Evolutionary conservation across 225 moss, liverwort and hornwort species (phyloP), one percentile per base, ranked within the genome.

Genomic region (Climacium dendroides): DNA sequence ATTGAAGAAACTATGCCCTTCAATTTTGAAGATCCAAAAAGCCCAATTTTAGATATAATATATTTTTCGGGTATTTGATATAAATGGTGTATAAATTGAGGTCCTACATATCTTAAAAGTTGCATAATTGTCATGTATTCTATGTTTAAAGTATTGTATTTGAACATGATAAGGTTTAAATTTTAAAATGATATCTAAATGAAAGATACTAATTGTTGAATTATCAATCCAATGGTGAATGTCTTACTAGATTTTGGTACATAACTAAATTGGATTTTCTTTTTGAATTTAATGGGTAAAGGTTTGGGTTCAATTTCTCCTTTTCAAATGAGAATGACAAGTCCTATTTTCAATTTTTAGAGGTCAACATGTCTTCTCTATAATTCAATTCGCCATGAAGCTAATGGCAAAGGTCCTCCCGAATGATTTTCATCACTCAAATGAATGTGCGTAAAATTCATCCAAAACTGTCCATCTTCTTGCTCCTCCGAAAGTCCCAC

Each of bases 141-240:
- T 14, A 22, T 75, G 0, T 5, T 2, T 34, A 34, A 0, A 0
- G 3, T 3, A 5, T 1, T 75, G 0, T 35, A 35, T 22, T 4
- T 75, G 2, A 52, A 0, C 22, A 52, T 23, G 9, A 53, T 23
- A 75, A 1, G 9, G 14, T 15, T 34, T 5, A 23, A 0, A 14
- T 22, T 75, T 52, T 13, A 4, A 52, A 74, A 50, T 74, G 34
- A 22, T 14, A 13, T 53, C 0, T 3, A 53, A 35, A 53, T 35
- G 15, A 76, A n/a, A 15, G 22, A 76, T 54, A 54, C 1, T 23
- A 76, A 24, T 35, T 53, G 4, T 22, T 52, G 5, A 75, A 14
- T 52, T 35, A 23, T 5, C 3, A 48, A 74, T 19, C 12, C 5
- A 7, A 48, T 48, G 5, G 0, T 52, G 3, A 15, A 35, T 76